A percentile compares a stretch with the other conserved stretches of the same genome.
Conservation (phyloP, 495 filamentous ascomycete species). For the Xylaria acuta region DNA sequence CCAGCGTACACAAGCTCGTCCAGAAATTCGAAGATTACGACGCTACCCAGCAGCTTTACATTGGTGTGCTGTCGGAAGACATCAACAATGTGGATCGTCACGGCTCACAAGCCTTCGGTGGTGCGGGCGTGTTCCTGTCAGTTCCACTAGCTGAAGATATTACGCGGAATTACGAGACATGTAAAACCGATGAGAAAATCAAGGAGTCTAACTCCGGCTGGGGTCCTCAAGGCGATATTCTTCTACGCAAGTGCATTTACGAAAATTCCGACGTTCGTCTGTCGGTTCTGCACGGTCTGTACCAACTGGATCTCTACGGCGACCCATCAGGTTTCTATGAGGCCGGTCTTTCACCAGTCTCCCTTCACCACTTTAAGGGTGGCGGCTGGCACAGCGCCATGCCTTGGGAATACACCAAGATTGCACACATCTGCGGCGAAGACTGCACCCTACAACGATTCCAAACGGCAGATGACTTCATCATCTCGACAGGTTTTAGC, state of each 20-base stretch:
- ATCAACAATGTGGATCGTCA: conserved; percentile 71
- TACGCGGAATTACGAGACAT: conserved; percentile 62
- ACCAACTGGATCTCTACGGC: conserved; percentile 70
- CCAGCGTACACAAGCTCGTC: conserved; percentile 66
- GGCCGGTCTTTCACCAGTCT: conserved; percentile 67
- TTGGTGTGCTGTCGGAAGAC: conserved; percentile 73
- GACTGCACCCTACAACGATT: conserved; percentile 71
- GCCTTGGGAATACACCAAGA: conserved; percentile 69
- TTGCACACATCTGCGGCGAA: conserved; percentile 67
- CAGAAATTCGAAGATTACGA: conserved; percentile 59
- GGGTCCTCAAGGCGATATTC: conserved; percentile 67
- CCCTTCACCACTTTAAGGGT: conserved; percentile 70
- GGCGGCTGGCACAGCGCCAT: conserved; percentile 59
- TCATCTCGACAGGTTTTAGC: conserved; percentile 71
- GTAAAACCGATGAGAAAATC: conserved; percentile 58
- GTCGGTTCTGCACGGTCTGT: conserved; percentile 66
- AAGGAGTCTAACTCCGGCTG: conserved; percentile 59
- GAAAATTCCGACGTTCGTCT: conserved; percentile 65
- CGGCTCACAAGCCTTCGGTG: conserved; percentile 74
- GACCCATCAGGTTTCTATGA: conserved; percentile 73
- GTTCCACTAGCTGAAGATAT: conserved; percentile 66
- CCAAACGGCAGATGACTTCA: conserved; percentile 67
- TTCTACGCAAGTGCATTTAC: conserved; percentile 71
- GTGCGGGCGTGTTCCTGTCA: conserved; percentile 74
- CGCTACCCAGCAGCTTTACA: conserved; percentile 62